These are phyloP conservation scores for Pyrenophora graminea DNA, from an alignment of 2,329 filamentous ascomycete species.

Conservation along the genomic window DNA sequence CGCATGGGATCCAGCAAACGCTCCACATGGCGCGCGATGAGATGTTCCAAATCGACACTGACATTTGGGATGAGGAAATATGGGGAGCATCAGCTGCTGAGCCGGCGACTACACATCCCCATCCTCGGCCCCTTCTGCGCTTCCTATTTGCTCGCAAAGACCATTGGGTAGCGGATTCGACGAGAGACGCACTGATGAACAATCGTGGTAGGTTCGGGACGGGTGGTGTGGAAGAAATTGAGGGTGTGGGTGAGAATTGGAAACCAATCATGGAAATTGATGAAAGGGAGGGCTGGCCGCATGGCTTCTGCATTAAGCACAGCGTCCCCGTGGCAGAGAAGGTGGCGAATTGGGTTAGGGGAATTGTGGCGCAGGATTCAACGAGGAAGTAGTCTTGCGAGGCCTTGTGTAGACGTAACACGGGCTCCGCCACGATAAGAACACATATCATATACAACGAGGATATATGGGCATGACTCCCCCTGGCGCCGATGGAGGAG, in stretches of 20 bases:
- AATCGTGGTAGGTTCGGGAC: constrained; percentile 17
- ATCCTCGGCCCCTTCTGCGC: constrained; percentile 53
- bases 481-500: too few relatives aligned
- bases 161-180: constrained; percentile 65
- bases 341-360: constrained; percentile 54
- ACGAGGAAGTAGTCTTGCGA: constrained; percentile 4
- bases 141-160: constrained; percentile 65
- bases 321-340: constrained; percentile 56
- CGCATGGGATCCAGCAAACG: constrained; percentile 58
- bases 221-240: constrained; percentile 27
- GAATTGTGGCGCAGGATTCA: constrained; percentile 43
- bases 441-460: background rate
- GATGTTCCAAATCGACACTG: constrained; percentile 59
- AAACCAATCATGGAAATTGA: constrained; percentile 61
- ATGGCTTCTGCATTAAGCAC: constrained; percentile 63
- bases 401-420: background rate
- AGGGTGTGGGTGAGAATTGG: constrained; percentile 38
- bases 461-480: too few relatives aligned
- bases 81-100: constrained; percentile 56
- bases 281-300: constrained; percentile 57
- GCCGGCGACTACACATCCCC: constrained; percentile 24
- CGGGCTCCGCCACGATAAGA: background rate
- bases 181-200: constrained; percentile 59
- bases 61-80: constrained; percentile 62
- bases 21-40: constrained; percentile 64